A percentile compares a stretch with the other conserved stretches of the same genome.
Evolutionary conservation across 164 flowering plant genomes (phyloP).

Genomic region (Umbellularia californica): DNA sequence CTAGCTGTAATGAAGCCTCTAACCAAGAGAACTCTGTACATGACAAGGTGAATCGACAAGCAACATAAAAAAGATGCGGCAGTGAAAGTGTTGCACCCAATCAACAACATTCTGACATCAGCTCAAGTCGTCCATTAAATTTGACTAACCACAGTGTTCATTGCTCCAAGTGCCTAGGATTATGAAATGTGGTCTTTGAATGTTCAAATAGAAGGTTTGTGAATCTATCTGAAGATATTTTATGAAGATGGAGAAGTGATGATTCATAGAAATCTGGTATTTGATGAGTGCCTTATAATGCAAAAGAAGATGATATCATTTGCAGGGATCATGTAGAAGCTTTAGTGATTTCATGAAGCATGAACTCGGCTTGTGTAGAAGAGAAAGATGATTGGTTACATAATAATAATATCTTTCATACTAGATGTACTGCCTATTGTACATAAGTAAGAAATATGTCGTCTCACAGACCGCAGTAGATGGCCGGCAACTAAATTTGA

Average conservation of each 20-base stretch:
- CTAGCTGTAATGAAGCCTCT: neutral
- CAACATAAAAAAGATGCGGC: neutral
- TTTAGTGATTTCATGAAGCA: neutral
- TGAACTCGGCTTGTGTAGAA: neutral
- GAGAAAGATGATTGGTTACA: neutral
- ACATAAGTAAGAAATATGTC: neutral
- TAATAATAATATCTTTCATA: neutral
- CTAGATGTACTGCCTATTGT: neutral
- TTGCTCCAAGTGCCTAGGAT: neutral
- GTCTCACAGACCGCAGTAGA: neutral
- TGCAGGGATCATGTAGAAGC: neutral
- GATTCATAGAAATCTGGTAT: too few species aligned
- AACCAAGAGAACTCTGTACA: neutral
- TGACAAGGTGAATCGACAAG: neutral
- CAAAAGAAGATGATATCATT: neutral
- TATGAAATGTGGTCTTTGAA: neutral
- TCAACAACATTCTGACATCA: neutral
- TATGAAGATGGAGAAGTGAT: neutral
- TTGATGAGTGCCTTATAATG: neutral
- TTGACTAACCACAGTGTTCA: neutral
- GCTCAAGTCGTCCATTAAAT: neutral
- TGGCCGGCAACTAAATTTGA: neutral
- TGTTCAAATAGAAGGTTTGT: neutral
- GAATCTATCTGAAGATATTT: neutral
- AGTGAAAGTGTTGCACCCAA: neutral